A percentile compares a stretch with the other conserved stretches of the same genome.
phyloP scores from a whole-genome alignment of 495 filamentous ascomycete species.

The Neurospora discreta region DNA sequence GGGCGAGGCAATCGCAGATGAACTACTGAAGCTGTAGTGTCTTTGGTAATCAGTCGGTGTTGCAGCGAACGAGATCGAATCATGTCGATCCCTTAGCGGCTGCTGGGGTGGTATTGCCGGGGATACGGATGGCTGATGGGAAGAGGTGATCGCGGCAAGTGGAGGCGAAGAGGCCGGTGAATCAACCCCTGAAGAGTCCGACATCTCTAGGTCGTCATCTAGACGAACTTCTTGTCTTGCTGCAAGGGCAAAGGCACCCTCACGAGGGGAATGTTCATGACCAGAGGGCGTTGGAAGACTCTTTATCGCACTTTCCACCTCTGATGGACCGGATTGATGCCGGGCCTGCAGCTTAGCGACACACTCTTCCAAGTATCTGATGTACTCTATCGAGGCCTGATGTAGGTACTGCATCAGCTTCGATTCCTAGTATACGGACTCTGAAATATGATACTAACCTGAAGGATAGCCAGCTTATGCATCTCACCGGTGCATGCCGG shows the following conservation, averaged over 20 bases:
- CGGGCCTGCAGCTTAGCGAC: constrained; percentile 68
- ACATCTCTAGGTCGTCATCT: constrained; percentile 37
- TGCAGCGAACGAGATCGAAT: constrained; percentile 35
- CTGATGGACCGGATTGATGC: constrained; percentile 14
- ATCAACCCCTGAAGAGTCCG: constrained; percentile 22
- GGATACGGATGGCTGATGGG: constrained; percentile 35
- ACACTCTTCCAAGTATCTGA: constrained; percentile 88
- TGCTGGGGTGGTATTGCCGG: constrained; percentile 36
- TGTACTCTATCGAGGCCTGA: constrained; percentile 94
- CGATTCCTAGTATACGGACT: background rate
- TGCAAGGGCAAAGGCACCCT: background rate
- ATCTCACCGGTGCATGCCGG: constrained; percentile 89
- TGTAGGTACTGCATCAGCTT: background rate
- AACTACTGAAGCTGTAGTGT: constrained; percentile 32
- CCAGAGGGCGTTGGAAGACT: constrained; percentile 14
- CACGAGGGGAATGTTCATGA: constrained; percentile 16
- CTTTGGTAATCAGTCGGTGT: constrained; percentile 23
- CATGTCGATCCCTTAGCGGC: constrained; percentile 23
- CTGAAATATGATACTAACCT: constrained; percentile 43
- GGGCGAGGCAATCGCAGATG: constrained; percentile 35
- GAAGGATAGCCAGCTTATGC: constrained; percentile 95
- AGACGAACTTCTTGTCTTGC: background rate
- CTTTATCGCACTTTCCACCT: constrained; percentile 8
- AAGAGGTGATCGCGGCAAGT: constrained; percentile 8
- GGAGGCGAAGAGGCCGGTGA: constrained; percentile 24